A percentile compares a stretch with the other conserved stretches of the same genome.
Evolutionary conservation across 2,329 filamentous ascomycete species (phyloP).

Genomic region (Beauveria scarabaeidicola): DNA sequence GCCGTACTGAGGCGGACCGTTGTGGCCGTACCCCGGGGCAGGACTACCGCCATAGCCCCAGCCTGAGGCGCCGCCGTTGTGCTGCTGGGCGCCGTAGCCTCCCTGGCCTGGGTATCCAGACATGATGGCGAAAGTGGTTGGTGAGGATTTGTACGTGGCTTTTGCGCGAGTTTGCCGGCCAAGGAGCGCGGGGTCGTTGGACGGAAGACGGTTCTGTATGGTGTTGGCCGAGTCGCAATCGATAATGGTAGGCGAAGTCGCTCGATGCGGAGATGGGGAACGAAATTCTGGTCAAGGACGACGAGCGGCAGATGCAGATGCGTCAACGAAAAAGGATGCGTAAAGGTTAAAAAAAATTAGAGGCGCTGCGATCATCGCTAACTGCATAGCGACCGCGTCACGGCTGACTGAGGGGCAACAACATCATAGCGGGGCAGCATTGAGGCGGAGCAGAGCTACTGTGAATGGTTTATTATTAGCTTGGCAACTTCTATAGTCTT

Average conservation of each 20-base stretch:
- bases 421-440: slow-evolving; percentile 3
- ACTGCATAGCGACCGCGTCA: not conserved
- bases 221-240: not conserved
- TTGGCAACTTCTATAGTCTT: not conserved
- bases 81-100: slow-evolving; percentile 26
- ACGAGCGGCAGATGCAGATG: not conserved
- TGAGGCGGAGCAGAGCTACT: slow-evolving; percentile 2
- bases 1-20: slow-evolving; percentile 19
- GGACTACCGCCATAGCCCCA: slow-evolving; percentile 24
- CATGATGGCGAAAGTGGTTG: slow-evolving; percentile 20
- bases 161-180: not conserved
- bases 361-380: not conserved
- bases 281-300: not conserved
- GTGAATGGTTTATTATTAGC: not conserved
- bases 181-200: not conserved
- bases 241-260: not conserved
- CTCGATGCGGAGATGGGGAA: not conserved
- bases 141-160: not conserved
- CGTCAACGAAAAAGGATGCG: not conserved
- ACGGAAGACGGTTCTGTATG: not conserved
- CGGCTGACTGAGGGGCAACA: slow-evolving; percentile 10
- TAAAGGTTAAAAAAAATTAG: not conserved
- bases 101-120: slow-evolving; percentile 35
- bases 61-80: slow-evolving; percentile 21
- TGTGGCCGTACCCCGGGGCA: slow-evolving; percentile 16